Base-by-base conservation (phyloP, 2,329 filamentous ascomycete genomes). In the Epichloe uncinata region DNA sequence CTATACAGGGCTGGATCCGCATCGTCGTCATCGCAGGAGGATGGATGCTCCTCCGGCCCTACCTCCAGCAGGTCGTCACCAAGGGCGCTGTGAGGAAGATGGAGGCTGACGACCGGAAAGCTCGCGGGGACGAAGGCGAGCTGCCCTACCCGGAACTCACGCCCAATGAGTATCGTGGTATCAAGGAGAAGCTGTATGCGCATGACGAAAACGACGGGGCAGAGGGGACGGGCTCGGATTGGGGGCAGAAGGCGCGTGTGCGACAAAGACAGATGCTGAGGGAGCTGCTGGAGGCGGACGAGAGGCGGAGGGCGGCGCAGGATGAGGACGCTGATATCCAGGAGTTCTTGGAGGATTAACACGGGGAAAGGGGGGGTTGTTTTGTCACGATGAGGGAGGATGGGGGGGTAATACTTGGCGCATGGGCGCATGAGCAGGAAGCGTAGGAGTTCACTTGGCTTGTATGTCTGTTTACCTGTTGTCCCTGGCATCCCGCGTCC, bases 251-350 rank as follows among this genome's bases (percentile, higher is more conserved):
- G 69, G 82, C 84, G 9, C 72, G 82, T 55, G 76, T 79, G 63
- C 75, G 84, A 57, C 83, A 87, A 69, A 75, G 82, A 60, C 74
- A 77, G 56, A 74, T 84, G 64, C 69, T 85, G 53, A 81, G 80
- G 71, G 76, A 80, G 60, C 62, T 84, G 59, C 65, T 86, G 53
- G 80, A 81, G 58, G 75, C 73, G 56, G 82, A 85, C 67, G 71
- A 78, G 67, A 66, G 78, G 57, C 70, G 74, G 56, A 73, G 79
- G 58, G 63, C 69, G 46, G 80, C 82, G 57, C 78, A 82, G 52
- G 74, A 85, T 56, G 79, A 84, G 53, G 83, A 87, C 63, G 84
- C 85, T 67, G 84, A 89, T 63, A 84, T 90, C 57, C 77, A 81
- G 61, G 82, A 89, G 66, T 79, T 84, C 58, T 65, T 89, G 63